A percentile compares a stretch with the other conserved stretches of the same genome.
Conservation (phyloP, 129 eudicot genomes). For the Flaveria trinervia region DNA sequence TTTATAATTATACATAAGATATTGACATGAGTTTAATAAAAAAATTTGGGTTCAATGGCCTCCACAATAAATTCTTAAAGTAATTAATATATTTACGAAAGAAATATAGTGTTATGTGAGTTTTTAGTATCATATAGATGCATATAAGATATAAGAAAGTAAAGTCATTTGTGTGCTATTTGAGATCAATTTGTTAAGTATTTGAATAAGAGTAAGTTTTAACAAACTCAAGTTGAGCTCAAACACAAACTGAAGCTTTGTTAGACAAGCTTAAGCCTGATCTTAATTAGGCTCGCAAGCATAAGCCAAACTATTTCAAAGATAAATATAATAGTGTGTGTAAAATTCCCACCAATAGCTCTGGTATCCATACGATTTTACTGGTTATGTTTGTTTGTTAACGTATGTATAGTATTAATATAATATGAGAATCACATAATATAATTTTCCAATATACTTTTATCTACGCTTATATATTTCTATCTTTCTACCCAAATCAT, state of each 20-base stretch:
- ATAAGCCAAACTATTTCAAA: too few species aligned
- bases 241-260: background rate
- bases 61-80: background rate
- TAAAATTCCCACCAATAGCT: too few species aligned
- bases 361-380: too few species aligned
- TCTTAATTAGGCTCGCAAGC: too few species aligned
- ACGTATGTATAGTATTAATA: too few species aligned
- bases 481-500: too few species aligned
- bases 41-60: background rate
- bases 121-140: background rate
- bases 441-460: too few species aligned
- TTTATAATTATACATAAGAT: background rate
- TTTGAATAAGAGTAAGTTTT: background rate
- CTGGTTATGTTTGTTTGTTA: too few species aligned
- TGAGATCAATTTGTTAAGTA: background rate
- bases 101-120: background rate
- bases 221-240: background rate
- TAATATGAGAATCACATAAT: too few species aligned
- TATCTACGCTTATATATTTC: too few species aligned
- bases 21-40: background rate
- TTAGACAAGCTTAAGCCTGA: background rate
- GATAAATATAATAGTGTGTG: too few species aligned
- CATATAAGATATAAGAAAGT: background rate
- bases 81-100: background rate
- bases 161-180: background rate